These are phyloP conservation scores for Colletotrichum godetiae DNA, from an alignment of 2,329 filamentous ascomycete species.

Conservation along the genomic window DNA sequence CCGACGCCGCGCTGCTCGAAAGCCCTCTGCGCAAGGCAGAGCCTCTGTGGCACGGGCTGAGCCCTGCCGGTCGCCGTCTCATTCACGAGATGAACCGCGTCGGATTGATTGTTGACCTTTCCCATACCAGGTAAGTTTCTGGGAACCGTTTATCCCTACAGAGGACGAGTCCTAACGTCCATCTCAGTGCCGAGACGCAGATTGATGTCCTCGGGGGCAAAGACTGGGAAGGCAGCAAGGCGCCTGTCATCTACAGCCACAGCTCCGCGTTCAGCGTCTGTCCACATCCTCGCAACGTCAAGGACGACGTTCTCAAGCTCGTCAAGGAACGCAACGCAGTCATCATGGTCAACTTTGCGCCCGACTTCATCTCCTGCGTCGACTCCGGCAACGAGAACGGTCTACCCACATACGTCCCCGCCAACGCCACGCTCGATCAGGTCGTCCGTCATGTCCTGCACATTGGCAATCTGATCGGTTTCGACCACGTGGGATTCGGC, in stretches of 20 bases:
- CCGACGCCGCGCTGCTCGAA: conserved; percentile 81
- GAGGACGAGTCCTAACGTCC: conserved; percentile 8
- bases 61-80: conserved; percentile 73
- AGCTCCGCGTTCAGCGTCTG: conserved; percentile 85
- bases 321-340: conserved; percentile 80
- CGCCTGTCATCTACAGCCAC: conserved; percentile 91
- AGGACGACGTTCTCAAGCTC: conserved; percentile 82
- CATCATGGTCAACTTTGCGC: conserved; percentile 92
- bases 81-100: conserved; percentile 93
- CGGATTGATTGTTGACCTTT: conserved; percentile 92
- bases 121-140: conserved; percentile 67
- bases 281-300: conserved; percentile 90
- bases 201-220: conserved; percentile 78
- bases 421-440: conserved; percentile 79
- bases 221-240: conserved; percentile 77
- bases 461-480: conserved; percentile 86
- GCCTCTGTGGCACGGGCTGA: conserved; percentile 79
- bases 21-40: conserved; percentile 60
- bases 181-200: conserved; percentile 81
- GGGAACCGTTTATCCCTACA: not conserved
- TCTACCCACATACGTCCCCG: conserved; percentile 74
- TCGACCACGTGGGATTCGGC: conserved; percentile 87
- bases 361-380: conserved; percentile 84
- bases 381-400: conserved; percentile 69
- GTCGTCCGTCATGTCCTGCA: conserved; percentile 85